Evolutionary conservation across 106 monocot species (phyloP).

Genomic region (Narthecium ossifragum): DNA sequence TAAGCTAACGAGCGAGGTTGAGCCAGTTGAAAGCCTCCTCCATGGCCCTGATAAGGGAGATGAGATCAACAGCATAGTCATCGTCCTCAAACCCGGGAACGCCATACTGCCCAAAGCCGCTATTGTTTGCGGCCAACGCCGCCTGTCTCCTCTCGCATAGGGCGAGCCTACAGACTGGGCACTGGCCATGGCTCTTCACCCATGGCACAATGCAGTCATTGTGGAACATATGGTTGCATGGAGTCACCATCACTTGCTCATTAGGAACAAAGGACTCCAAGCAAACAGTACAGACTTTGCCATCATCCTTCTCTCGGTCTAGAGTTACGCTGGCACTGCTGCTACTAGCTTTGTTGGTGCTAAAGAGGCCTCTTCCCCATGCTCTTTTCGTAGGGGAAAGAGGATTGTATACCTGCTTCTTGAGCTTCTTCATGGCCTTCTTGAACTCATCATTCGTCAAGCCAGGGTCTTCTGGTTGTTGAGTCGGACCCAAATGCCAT

Average conservation of each 20-base stretch:
- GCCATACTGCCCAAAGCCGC: background rate
- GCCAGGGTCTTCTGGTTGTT: constrained; percentile 24
- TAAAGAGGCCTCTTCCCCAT: constrained; percentile 26
- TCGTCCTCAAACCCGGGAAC: background rate
- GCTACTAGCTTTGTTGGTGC: no score
- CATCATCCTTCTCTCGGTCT: constrained; percentile 13
- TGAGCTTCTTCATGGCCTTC: constrained; percentile 53
- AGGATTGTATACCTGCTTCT: constrained; percentile 38
- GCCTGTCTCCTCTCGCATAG: constrained; percentile 28
- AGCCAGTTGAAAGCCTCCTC: constrained; percentile 61
- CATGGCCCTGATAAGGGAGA: constrained; percentile 54
- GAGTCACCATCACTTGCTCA: constrained; percentile 52
- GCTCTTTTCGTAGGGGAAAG: constrained; percentile 17
- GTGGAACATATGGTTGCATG: constrained; percentile 78
- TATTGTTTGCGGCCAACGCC: constrained; percentile 4
- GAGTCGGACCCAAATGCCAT: constrained; percentile 19
- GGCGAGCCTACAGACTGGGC: constrained; percentile 52
- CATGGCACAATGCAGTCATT: constrained; percentile 57
- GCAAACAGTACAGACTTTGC: constrained; percentile 44
- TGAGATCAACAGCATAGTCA: constrained; percentile 17
- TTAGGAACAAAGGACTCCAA: constrained; percentile 39
- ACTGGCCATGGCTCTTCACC: constrained; percentile 65
- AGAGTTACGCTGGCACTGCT: no score
- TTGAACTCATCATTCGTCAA: constrained; percentile 57
- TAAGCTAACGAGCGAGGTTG: background rate